Conservation (phyloP, 768 basidiomycete species). For the Calocera cornea region DNA sequence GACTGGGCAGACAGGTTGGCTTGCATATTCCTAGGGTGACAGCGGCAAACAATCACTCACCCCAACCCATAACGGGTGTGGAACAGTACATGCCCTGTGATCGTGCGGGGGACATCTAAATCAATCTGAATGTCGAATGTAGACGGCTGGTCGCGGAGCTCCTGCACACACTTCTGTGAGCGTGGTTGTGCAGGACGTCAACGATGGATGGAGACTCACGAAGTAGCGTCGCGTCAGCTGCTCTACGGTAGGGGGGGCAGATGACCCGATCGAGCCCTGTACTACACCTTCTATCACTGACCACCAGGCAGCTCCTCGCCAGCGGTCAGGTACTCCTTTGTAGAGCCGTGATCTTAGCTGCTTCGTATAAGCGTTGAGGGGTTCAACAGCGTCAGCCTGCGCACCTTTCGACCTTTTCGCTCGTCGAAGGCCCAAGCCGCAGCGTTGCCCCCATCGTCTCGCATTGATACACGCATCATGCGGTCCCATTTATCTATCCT, state of each 20-base stretch:
- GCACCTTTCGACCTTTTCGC: constrained; percentile 51
- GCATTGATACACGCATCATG: constrained; percentile 52
- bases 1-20: constrained; percentile 33
- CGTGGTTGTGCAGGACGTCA: neutral
- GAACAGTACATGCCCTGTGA: constrained; percentile 88
- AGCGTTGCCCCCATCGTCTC: constrained; percentile 67
- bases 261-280: constrained; percentile 5
- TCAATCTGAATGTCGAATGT: constrained; percentile 94
- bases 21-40: neutral
- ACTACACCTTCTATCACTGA: constrained; percentile 41
- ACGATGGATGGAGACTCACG: constrained; percentile 13
- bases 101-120: constrained; percentile 91
- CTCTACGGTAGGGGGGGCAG: constrained; percentile 18
- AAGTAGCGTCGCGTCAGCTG: constrained; percentile 26
- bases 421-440: constrained; percentile 55
- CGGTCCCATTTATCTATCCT: constrained; percentile 89
- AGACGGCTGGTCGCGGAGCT: constrained; percentile 64
- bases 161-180: constrained; percentile 22
- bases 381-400: neutral
- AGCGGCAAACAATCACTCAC: constrained; percentile 35
- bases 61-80: constrained; percentile 91
- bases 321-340: constrained; percentile 94
- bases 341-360: constrained; percentile 52
- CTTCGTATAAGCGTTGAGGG: constrained; percentile 12
- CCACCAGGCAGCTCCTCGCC: constrained; percentile 89